Conservation (phyloP, 495 filamentous ascomycete species). For the Pyronema domesticum region DNA sequence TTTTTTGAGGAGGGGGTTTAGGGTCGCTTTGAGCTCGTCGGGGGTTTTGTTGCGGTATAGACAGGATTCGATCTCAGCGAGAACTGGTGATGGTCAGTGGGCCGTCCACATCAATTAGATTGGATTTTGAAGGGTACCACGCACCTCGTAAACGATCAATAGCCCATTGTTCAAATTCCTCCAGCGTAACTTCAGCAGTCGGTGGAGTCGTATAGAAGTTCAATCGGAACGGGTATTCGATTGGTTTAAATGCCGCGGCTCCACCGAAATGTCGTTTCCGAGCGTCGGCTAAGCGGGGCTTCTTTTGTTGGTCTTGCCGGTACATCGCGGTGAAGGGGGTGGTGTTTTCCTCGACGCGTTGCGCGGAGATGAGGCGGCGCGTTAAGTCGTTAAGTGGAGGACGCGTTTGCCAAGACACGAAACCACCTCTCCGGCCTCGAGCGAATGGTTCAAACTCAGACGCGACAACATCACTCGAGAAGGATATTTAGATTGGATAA, state of each 20-base stretch:
- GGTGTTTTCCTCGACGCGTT: neutral
- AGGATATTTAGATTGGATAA: too few relatives aligned
- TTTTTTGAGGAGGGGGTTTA: slow-evolving; percentile 60
- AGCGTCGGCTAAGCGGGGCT: neutral
- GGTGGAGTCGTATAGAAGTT: slow-evolving; percentile 85
- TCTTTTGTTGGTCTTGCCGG: slow-evolving; percentile 1
- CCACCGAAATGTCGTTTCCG: slow-evolving; percentile 54
- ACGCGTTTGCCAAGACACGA: slow-evolving; percentile 1
- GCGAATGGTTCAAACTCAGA: too few relatives aligned
- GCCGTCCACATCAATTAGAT: neutral
- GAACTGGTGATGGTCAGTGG: slow-evolving; percentile 35
- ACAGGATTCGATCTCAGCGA: slow-evolving; percentile 89
- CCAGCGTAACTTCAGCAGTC: slow-evolving; percentile 84
- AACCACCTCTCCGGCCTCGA: too few relatives aligned
- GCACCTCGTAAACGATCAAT: slow-evolving; percentile 72
- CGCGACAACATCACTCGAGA: neutral
- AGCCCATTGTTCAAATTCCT: slow-evolving; percentile 99
- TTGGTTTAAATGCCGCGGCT: slow-evolving; percentile 46
- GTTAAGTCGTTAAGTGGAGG: neutral
- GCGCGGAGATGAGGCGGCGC: neutral
- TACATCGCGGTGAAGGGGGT: neutral
- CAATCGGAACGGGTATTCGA: slow-evolving; percentile 65
- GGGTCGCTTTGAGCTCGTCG: slow-evolving; percentile 58
- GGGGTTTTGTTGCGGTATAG: slow-evolving; percentile 77
- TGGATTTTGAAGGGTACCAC: neutral